phyloP scores from a whole-genome alignment of 108 stramenopile genomes.

The Cyclotella sp. region DNA sequence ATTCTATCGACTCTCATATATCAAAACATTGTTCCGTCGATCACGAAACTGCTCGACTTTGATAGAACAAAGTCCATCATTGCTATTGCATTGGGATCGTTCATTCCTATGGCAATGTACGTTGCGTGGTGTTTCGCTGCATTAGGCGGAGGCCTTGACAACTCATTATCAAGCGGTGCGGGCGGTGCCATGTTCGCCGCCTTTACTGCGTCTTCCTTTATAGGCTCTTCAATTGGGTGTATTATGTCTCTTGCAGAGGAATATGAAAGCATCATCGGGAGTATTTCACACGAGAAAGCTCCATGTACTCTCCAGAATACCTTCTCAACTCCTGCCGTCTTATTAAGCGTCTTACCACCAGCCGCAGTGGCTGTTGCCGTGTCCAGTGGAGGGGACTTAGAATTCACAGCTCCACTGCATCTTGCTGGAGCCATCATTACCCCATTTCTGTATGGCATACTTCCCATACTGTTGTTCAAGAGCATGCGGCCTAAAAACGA shows the following conservation, averaged over 20 bases:
- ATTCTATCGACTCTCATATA: conserved; percentile 63
- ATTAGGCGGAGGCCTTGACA: conserved; percentile 63
- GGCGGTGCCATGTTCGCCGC: conserved; percentile 54
- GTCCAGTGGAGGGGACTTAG: conserved; percentile 15
- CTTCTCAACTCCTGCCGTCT: conserved; percentile 43
- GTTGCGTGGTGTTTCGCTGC: conserved; percentile 71
- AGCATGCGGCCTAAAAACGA: background rate
- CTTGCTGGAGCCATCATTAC: conserved; percentile 42
- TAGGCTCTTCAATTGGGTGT: conserved; percentile 64
- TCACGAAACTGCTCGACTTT: conserved; percentile 71
- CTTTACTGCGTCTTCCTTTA: conserved; percentile 65
- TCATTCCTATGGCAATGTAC: conserved; percentile 74
- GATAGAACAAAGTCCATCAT: conserved; percentile 59
- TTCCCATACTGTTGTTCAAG: conserved; percentile 35
- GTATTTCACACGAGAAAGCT: conserved; percentile 11
- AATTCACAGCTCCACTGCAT: conserved; percentile 40
- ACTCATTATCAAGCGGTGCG: conserved; percentile 25
- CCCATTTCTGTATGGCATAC: conserved; percentile 42
- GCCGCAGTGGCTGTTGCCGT: conserved; percentile 29
- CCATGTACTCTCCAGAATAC: conserved; percentile 11
- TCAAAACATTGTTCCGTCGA: conserved; percentile 84
- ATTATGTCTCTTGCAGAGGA: conserved; percentile 71
- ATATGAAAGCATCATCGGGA: conserved; percentile 50
- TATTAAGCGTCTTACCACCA: conserved; percentile 31
- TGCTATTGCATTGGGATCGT: conserved; percentile 67